These are phyloP conservation scores for Mycena pura DNA, from an alignment of 768 basidiomycete species.

Conservation along the genomic window DNA sequence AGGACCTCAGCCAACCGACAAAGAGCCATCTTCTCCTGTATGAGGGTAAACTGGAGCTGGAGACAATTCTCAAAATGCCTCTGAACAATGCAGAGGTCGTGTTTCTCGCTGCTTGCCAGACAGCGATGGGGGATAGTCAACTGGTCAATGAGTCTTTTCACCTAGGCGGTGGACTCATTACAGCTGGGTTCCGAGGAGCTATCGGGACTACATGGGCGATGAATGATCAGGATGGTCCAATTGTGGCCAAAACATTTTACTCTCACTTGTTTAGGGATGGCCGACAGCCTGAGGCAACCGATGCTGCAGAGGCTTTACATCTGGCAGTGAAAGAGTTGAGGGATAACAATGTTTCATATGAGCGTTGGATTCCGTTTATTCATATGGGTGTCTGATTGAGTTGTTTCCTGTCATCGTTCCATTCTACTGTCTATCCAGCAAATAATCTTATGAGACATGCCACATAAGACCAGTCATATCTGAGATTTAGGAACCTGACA, in stretches of 20 bases:
- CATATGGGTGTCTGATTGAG: too few species aligned
- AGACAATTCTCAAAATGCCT: conserved; percentile 29
- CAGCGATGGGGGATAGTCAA: conserved; percentile 39
- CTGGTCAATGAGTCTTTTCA: conserved; percentile 41
- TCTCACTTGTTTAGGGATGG: conserved; percentile 20
- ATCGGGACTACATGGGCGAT: conserved; percentile 55
- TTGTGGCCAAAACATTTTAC: conserved; percentile 41
- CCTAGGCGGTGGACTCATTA: conserved; percentile 48
- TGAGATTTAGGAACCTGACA: too few species aligned
- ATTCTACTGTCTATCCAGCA: too few species aligned
- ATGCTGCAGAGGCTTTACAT: neutral
- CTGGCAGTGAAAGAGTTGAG: neutral
- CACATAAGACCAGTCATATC: too few species aligned
- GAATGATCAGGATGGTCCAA: conserved; percentile 43
- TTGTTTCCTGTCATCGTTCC: too few species aligned
- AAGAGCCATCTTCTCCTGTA: conserved; percentile 31
- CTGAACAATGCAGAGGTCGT: conserved; percentile 41
- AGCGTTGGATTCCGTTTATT: neutral
- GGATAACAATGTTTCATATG: neutral
- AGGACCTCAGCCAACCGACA: conserved; percentile 35
- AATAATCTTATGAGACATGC: too few species aligned
- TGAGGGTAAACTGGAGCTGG: conserved; percentile 29
- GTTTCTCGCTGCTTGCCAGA: conserved; percentile 56
- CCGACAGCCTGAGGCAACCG: neutral
- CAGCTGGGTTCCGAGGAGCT: conserved; percentile 38